Evolutionary conservation across 805 yeast genomes (phyloP), one percentile per base, ranked within the genome.

Genomic region (Monosporozyma solicola): DNA sequence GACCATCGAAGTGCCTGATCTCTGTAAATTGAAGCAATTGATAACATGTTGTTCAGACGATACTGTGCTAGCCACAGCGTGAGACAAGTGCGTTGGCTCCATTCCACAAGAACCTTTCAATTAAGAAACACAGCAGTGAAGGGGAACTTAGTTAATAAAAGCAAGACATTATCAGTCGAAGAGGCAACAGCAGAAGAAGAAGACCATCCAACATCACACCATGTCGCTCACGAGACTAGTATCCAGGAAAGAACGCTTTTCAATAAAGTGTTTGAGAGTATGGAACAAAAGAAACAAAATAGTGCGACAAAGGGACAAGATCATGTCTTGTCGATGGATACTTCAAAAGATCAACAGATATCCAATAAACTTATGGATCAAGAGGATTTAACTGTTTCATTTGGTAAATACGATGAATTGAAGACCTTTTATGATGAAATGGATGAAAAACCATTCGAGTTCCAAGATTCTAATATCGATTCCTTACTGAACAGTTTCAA

Each of bases 231-330:
- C 16, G 58, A 57, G 9, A 48, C 63, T 10, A 61, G 62, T 46
- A 54, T 64, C 6, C 61, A 61, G 49, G 68, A 64, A 50, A 55
- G 59, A 39, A 57, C 61, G 16, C 50, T 64, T 25, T 64, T 64
- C 50, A 62, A 61, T 11, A 59, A 59, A 51, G 58, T 64, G 25
- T 64, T 64, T 49, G 57, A 57, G 29, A 59, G 59, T 25, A 56
- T 64, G 46, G 60, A 59, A 57, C 56, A 58, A 47, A 64, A 62
- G 48, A 59, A 60, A 16, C 25, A 31, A 25, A n/a, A 29, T 20
- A 39, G 46, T n/a, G 46, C 25, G 46, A 43, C 5, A 6, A 24
- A 43, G 15, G 29, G 46, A 25, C 11, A 39, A 16, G 43, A 39
- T 7, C 20, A 20, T 16, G 15, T 39, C 6, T 11, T 20, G 11